Evolutionary conservation across 2,329 filamentous ascomycete genomes (phyloP), one percentile per base, ranked within the genome.

Genomic region (Stachybotrys chartarum): DNA sequence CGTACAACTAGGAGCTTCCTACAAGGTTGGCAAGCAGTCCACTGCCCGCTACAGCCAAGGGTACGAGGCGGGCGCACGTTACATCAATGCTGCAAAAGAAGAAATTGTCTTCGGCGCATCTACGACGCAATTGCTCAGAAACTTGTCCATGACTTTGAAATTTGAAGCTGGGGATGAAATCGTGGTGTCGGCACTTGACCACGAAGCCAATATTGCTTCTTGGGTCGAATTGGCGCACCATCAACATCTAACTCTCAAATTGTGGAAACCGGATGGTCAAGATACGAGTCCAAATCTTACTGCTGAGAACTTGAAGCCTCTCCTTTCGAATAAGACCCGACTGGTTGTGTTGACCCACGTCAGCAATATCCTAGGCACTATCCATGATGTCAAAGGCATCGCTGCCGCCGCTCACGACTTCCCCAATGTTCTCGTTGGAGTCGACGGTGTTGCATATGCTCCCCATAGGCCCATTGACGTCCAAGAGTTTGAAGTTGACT

Each of bases 361-460:
- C 0, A 87, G 82, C 56, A 91, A 91, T 64, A 82, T 91, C 52
- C 78, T 91, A 1, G 88, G 88, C 7, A 86, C 81, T 0, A 87
- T 91, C 59, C 83, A 85, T 60, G 80, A 86, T 60, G 74, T 88
- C 55, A 75, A 74, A 39, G 70, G 75, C 5, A 81, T 89, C 57
- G 75, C 81, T 2, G 67, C 77, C 0, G 69, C 72, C 0, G 83
- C 86, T 2, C 81, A 80, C 58, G 59, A 62, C 24, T 65, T 75
- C 1, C 53, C 58, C 30, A 66, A 55, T 63, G 82, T 86, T 1
- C 68, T 91, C 1, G 72, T 92, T 1, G 85, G 81, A 59, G 87
- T 92, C 6, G 90, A 93, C 69, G 88, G 84, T 2, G 89, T 92
- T 0, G 86, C 87, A 4, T 90, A 84, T 63, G 88, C 88, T 0